Conservation (phyloP, 2,329 filamentous ascomycete genomes). For the Colletotrichum salicis region DNA sequence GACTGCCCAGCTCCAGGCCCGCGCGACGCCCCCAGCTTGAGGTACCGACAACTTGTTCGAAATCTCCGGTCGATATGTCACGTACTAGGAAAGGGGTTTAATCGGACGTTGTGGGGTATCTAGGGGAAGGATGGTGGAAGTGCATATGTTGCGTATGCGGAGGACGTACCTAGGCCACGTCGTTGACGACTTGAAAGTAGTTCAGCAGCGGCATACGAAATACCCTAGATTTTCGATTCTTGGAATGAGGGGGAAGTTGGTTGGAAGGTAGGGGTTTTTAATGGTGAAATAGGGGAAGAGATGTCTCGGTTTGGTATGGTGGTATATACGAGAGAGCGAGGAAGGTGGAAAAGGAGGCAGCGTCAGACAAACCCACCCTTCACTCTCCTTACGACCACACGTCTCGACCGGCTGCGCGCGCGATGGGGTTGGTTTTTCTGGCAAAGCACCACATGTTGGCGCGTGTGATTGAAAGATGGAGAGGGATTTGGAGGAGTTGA, state of each 20-base stretch:
- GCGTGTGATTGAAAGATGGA: not conserved
- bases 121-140: not conserved
- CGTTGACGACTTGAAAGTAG: constrained; percentile 3
- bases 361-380: not conserved
- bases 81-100: not conserved
- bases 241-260: not conserved
- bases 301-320: not conserved
- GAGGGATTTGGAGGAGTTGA: not conserved
- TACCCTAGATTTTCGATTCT: constrained; percentile 34
- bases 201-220: constrained; percentile 31
- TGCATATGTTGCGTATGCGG: not conserved
- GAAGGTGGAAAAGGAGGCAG: not conserved
- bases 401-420: constrained; percentile 6
- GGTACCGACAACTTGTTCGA: not conserved
- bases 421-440: not conserved
- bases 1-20: constrained; percentile 32
- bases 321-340: constrained; percentile 6
- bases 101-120: too few species aligned
- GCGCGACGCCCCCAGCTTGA: constrained; percentile 24
- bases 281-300: not conserved
- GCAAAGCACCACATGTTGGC: not conserved
- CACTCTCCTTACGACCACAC: not conserved
- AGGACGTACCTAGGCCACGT: not conserved
- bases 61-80: not conserved
- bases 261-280: not conserved